These are phyloP conservation scores for Boletus eberwhitei DNA, from an alignment of 768 basidiomycete species.

Conservation along the genomic window DNA sequence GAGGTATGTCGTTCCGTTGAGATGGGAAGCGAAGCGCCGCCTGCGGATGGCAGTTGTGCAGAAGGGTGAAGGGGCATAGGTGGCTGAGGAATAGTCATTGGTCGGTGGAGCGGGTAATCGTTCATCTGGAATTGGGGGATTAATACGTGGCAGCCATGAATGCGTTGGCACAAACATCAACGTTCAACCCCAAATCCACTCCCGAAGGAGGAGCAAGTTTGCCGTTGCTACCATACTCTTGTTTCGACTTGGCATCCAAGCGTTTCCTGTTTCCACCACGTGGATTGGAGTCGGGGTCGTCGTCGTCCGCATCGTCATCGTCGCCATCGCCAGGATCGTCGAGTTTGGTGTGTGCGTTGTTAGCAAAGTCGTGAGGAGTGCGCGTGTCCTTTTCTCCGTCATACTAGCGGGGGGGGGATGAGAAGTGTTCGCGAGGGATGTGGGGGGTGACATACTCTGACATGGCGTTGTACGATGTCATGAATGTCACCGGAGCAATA, in stretches of 20 bases:
- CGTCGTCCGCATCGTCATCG: conserved; percentile 34
- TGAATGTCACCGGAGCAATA: conserved; percentile 73
- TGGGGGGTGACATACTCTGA: conserved; percentile 38
- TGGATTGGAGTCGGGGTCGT: conserved; percentile 27
- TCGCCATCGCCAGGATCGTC: conserved; percentile 41
- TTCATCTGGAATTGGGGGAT: conserved; percentile 17
- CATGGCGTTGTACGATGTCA: conserved; percentile 66
- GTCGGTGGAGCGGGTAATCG: conserved; percentile 30
- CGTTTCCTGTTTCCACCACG: conserved; percentile 23
- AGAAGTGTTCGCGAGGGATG: conserved; percentile 7
- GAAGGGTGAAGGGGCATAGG: conserved; percentile 32
- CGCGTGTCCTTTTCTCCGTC: conserved; percentile 50
- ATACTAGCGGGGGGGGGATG: conserved; percentile 33
- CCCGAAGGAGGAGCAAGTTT: conserved; percentile 18
- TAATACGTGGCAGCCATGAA: not conserved
- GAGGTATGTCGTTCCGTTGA: conserved; percentile 34
- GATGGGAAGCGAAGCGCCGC: conserved; percentile 28
- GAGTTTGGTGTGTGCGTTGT: conserved; percentile 32
- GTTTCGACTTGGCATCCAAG: conserved; percentile 28
- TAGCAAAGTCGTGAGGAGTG: conserved; percentile 47
- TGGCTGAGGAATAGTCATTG: conserved; percentile 33
- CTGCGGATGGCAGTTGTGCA: conserved; percentile 21
- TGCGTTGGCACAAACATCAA: conserved; percentile 21
- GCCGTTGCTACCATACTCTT: conserved; percentile 21
- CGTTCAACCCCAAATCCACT: conserved; percentile 20